phyloP scores from a whole-genome alignment of 129 eudicot genomes.

The Tagetes patula region DNA sequence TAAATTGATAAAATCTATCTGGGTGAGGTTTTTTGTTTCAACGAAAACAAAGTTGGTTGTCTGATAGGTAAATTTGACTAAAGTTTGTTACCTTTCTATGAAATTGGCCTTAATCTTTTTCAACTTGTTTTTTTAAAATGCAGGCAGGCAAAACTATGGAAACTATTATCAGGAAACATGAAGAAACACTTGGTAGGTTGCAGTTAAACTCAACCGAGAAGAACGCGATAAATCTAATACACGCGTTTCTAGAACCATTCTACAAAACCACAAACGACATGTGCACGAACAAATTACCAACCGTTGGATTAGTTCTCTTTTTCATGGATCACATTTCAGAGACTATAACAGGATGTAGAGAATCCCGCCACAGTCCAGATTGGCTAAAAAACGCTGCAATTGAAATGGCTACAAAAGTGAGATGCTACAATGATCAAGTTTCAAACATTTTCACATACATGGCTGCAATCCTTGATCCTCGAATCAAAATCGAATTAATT shows the following conservation, averaged over 20 bases:
- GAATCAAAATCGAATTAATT: constrained; percentile 79
- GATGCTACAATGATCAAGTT: constrained; percentile 60
- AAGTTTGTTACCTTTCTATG: background rate
- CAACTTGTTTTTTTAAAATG: constrained; percentile 5
- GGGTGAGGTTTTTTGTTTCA: background rate
- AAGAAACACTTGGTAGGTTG: constrained; percentile 62
- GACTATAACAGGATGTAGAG: constrained; percentile 64
- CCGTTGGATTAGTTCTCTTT: constrained; percentile 86
- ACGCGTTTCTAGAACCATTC: constrained; percentile 75
- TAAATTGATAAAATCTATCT: background rate
- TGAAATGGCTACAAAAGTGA: constrained; percentile 64
- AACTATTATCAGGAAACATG: constrained; percentile 57
- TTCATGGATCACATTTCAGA: constrained; percentile 97
- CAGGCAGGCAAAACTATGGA: constrained; percentile 88
- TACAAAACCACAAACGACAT: constrained; percentile 84
- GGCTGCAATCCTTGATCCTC: constrained; percentile 89
- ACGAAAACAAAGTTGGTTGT: background rate
- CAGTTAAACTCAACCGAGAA: constrained; percentile 66
- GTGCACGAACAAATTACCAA: constrained; percentile 67
- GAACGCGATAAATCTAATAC: constrained; percentile 64
- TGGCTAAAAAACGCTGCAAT: constrained; percentile 80
- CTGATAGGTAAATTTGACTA: background rate
- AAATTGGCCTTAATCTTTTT: background rate
- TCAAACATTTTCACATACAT: constrained; percentile 76
- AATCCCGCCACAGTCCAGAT: constrained; percentile 78